Evolutionary conservation across 1,284 basidiomycete genomes (phyloP), one percentile per base, ranked within the genome.

Genomic region (Cystobasidiaceae sp.): DNA sequence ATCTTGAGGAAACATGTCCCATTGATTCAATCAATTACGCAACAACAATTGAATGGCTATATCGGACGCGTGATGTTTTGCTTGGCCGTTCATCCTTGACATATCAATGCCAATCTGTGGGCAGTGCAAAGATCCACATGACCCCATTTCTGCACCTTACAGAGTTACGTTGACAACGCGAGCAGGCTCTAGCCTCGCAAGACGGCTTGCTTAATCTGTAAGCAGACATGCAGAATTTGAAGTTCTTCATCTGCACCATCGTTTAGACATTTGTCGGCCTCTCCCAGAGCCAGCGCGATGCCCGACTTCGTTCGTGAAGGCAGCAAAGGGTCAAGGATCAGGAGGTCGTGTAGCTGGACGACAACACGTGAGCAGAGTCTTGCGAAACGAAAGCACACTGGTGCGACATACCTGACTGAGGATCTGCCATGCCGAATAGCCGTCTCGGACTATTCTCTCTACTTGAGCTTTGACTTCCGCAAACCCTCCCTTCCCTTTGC

Each of bases 211-310:
- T 55, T 59, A 25, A 96, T 81, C 41, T 85, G 82, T 57, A 97
- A 77, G 39, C 85, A 91, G 55, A 92, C 86, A 73, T 94, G 90
- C 21, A 98, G 79, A 52, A 93, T 84, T 86, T 96, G 97, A 39
- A 99, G 80, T 77, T 97, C 93, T 77, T 99, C 96, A 73, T 98
- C 94, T n/a, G 90, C 93, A 1, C 96, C 96, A 72, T 98, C 94
- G 69, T 89, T 91, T 45, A 99, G 79, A 0, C 90, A 90, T 77
- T 98, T 97, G 80, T 99, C 96, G 39, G 91, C 91, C 76, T 94
- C 91, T 3, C 93, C 94, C 68, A 98, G 87, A 7, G 86, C 85
- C 19, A 97, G 79, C 0, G 89, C 90, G 68, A 89, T 89, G 30
- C 80, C 80, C 1, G 90, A 84, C 77, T 98, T 98, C 70, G 90